phyloP scores from a whole-genome alignment of 768 basidiomycete species.

The Auriculariales sp. region DNA sequence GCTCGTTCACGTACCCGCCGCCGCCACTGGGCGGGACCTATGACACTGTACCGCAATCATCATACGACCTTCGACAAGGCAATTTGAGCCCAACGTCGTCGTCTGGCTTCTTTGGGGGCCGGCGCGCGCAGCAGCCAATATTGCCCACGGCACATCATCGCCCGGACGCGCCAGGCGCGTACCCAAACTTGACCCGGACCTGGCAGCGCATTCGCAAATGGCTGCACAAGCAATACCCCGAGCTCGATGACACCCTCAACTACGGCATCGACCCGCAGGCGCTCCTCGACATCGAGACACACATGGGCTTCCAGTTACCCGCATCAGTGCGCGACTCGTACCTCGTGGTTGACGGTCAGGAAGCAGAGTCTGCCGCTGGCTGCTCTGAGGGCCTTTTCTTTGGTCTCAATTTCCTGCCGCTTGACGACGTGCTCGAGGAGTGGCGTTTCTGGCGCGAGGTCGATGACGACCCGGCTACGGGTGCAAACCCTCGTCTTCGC shows the following conservation, averaged over 20 bases:
- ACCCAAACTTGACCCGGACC: constrained; percentile 69
- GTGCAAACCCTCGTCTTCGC: constrained; percentile 57
- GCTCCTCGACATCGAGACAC: constrained; percentile 67
- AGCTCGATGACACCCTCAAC: constrained; percentile 90
- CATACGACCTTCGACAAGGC: constrained; percentile 20
- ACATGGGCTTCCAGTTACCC: constrained; percentile 76
- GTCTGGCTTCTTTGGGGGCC: background rate
- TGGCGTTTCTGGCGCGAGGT: constrained; percentile 96
- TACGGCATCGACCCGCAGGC: constrained; percentile 73
- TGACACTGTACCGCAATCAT: constrained; percentile 38
- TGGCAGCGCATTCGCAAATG: constrained; percentile 78
- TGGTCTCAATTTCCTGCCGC: constrained; percentile 80
- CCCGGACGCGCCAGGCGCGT: constrained; percentile 35
- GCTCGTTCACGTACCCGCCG: constrained; percentile 69
- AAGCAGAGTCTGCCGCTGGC: constrained; percentile 75
- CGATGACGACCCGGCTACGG: constrained; percentile 75
- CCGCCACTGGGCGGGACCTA: constrained; percentile 38
- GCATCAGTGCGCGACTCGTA: constrained; percentile 84
- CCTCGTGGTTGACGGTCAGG: constrained; percentile 80
- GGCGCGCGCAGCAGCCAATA: constrained; percentile 21
- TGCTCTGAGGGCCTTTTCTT: constrained; percentile 89
- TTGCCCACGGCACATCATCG: constrained; percentile 54
- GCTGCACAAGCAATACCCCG: constrained; percentile 78
- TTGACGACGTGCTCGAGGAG: constrained; percentile 88
- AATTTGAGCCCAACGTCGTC: background rate